Evolutionary conservation across 2,329 filamentous ascomycete genomes (phyloP).

Genomic region (Daldinia eschscholtzii): DNA sequence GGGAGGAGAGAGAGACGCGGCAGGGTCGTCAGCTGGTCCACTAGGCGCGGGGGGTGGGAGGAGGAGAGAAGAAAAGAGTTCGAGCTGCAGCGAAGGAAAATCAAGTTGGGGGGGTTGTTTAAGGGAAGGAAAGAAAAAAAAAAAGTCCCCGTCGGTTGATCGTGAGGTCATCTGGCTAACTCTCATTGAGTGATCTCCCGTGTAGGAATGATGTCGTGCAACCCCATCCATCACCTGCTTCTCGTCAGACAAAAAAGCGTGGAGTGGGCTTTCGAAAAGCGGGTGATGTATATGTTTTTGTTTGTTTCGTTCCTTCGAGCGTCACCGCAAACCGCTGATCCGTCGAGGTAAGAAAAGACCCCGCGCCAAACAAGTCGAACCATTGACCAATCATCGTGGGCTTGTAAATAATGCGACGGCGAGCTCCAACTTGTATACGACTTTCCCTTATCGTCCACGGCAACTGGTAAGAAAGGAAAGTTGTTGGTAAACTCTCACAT

Average conservation of each 20-base stretch:
- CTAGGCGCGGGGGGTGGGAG: slow-evolving; percentile 28
- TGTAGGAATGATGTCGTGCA: slow-evolving; percentile 33
- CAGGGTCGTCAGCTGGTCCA: slow-evolving; percentile 43
- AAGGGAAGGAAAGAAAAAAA: slow-evolving; percentile 28
- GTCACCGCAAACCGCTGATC: slow-evolving; percentile 32
- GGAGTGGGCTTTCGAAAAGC: slow-evolving; percentile 25
- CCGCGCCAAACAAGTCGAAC: slow-evolving; percentile 32
- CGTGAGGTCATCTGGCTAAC: slow-evolving; percentile 41
- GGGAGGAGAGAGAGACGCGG: slow-evolving; percentile 33
- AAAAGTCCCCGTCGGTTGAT: slow-evolving; percentile 27
- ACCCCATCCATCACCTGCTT: slow-evolving; percentile 37
- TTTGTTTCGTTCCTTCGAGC: slow-evolving; percentile 35
- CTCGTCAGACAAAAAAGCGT: slow-evolving; percentile 31
- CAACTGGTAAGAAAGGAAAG: slow-evolving; percentile 19
- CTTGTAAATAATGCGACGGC: slow-evolving; percentile 33
- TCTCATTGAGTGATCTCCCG: slow-evolving; percentile 32
- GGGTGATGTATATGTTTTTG: slow-evolving; percentile 30
- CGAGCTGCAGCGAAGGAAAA: slow-evolving; percentile 21
- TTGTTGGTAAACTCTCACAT: slow-evolving; percentile 11
- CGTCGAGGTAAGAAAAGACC: slow-evolving; percentile 19
- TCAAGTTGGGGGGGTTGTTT: slow-evolving; percentile 20
- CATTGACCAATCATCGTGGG: slow-evolving; percentile 42
- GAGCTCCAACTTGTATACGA: slow-evolving; percentile 39
- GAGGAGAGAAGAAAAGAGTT: slow-evolving; percentile 1
- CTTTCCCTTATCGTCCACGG: slow-evolving; percentile 40